Conservation (phyloP, 2,329 filamentous ascomycete genomes). For the Cytospora mali region DNA sequence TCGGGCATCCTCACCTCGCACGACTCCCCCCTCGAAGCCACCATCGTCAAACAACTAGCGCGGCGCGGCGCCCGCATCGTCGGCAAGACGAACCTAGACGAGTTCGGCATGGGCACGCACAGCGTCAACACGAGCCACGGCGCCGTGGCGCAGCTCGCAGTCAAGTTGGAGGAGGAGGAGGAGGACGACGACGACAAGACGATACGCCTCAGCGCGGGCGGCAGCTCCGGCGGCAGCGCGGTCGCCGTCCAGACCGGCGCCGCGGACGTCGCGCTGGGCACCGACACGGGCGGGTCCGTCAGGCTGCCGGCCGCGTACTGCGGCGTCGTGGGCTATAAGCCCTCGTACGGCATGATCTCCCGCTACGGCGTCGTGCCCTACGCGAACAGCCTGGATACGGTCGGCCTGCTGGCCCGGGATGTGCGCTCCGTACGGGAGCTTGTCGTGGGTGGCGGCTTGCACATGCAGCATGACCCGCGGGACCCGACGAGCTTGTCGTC, state of each 20-base stretch:
- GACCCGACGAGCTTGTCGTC: constrained; percentile 75
- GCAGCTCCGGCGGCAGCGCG: constrained; percentile 92
- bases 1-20: constrained; percentile 74
- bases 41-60: constrained; percentile 71
- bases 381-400: constrained; percentile 89
- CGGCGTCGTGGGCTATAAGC: constrained; percentile 83
- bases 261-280: constrained; percentile 72
- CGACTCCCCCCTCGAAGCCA: constrained; percentile 78
- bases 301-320: constrained; percentile 87
- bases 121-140: constrained; percentile 36
- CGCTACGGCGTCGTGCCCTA: constrained; percentile 87
- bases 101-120: constrained; percentile 46
- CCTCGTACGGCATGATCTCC: constrained; percentile 85
- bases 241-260: constrained; percentile 71
- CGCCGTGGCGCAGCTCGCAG: constrained; percentile 32
- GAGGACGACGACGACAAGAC: constrained; percentile 28
- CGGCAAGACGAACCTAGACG: constrained; percentile 91
- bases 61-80: constrained; percentile 63
- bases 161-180: too few relatives aligned
- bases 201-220: constrained; percentile 68
- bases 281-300: constrained; percentile 90
- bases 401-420: constrained; percentile 70
- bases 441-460: constrained; percentile 53
- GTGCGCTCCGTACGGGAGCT: constrained; percentile 55
- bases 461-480: constrained; percentile 60